Evolutionary conservation across 2,329 filamentous ascomycete genomes (phyloP), one percentile per base, ranked within the genome.

Genomic region (Beauveria australis): DNA sequence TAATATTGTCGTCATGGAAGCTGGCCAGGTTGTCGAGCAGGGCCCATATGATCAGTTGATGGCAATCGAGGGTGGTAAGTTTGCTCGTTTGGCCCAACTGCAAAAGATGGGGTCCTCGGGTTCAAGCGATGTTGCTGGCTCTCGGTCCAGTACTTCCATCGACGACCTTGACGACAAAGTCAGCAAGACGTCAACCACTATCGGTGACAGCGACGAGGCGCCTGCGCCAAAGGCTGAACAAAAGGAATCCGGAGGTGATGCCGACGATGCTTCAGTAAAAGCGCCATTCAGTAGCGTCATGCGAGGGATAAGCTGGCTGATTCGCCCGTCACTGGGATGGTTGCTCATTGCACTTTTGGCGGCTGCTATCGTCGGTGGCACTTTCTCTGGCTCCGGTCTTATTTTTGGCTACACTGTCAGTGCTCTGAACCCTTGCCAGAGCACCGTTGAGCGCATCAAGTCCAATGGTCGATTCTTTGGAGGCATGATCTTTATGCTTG

Each of bases 331-430:
- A 62, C 59, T 70, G 2, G 53, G 56, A 33, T 73, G 67, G 66
- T 52, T 85, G 0, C 58, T 78, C 1, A 49, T 81, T 9, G 82
- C 79, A 0, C 72, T 85, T 14, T 70, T 81, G 9, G 78, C 77
- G 5, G 76, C 82, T 1, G 70, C 75, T 51, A 71, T 85, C 43
- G 81, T 85, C 5, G 83, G 83, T 8, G 78, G 78, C 14, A 79
- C 83, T 1, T 86, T 82, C 68, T 80, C 81, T 19, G 82, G 77
- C 1, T 78, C 80, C 53, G 83, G 81, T 19, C 72, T 85, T 5
- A 80, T 87, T 46, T 86, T 87, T 62, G 84, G 84, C 51, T 79
- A 83, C 67, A 82, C 81, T 1, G 77, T 87, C 49, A 80, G 81
- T n/a, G 77, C 72, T 44, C 72, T 87, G 43, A 83, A 78, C 61